A percentile compares a stretch with the other conserved stretches of the same genome.
Evolutionary conservation across 306 rosid species (phyloP).

Genomic region (Hippophae tibetana): DNA sequence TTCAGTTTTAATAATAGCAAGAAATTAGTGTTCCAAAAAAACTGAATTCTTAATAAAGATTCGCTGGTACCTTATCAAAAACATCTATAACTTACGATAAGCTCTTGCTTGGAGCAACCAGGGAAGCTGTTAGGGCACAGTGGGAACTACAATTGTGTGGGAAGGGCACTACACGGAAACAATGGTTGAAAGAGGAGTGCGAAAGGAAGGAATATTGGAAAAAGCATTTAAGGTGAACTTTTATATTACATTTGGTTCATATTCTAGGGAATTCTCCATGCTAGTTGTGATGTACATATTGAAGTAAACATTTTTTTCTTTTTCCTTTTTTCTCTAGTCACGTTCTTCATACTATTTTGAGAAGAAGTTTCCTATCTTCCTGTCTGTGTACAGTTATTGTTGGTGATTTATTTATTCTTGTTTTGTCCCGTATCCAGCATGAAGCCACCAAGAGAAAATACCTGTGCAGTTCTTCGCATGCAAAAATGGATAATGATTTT

Average conservation of each 20-base stretch:
- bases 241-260: neutral
- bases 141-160: slow-evolving; percentile 47
- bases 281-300: neutral
- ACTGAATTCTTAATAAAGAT: neutral
- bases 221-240: slow-evolving; percentile 46
- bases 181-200: slow-evolving; percentile 37
- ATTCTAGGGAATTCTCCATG: slow-evolving; percentile 9
- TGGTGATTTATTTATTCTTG: slow-evolving; percentile 4
- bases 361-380: too few species aligned
- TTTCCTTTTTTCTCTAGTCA: too few species aligned
- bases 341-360: too few species aligned
- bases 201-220: slow-evolving; percentile 43
- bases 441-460: slow-evolving; percentile 55
- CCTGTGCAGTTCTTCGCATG: slow-evolving; percentile 39
- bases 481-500: slow-evolving; percentile 36
- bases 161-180: slow-evolving; percentile 29
- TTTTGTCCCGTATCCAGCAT: slow-evolving; percentile 49
- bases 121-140: slow-evolving; percentile 63
- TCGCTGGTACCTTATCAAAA: slow-evolving; percentile 29
- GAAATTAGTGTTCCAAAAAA: slow-evolving; percentile 25
- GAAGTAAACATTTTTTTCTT: neutral
- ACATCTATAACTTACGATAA: slow-evolving; percentile 65
- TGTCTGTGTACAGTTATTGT: slow-evolving; percentile 5
- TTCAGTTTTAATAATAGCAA: too few species aligned
- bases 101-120: slow-evolving; percentile 71